phyloP scores from a whole-genome alignment of 2,329 filamentous ascomycete species.

The Aspergillus hortae region DNA sequence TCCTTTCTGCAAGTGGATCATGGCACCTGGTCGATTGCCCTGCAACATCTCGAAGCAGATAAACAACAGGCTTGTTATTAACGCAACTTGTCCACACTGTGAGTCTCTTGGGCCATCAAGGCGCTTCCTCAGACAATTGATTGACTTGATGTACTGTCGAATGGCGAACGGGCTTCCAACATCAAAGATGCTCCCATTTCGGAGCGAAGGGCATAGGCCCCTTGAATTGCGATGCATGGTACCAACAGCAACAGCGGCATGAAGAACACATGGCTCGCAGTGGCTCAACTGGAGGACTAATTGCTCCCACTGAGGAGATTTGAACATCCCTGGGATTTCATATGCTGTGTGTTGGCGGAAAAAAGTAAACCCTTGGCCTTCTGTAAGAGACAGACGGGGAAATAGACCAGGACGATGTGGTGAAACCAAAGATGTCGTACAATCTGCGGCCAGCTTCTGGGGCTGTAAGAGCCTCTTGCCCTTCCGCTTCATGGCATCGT shows the following conservation, averaged over 20 bases:
- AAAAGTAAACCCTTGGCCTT: slow-evolving; percentile 16
- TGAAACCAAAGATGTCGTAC: too few species aligned
- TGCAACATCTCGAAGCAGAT: slow-evolving; percentile 36
- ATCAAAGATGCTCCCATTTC: not conserved
- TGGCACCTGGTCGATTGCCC: slow-evolving; percentile 8
- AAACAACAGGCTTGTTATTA: slow-evolving; percentile 39
- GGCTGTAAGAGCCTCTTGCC: too few species aligned
- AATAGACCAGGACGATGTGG: not conserved
- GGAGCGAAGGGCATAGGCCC: not conserved
- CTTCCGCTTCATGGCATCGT: too few species aligned
- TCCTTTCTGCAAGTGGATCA: slow-evolving; percentile 3
- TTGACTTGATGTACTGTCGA: slow-evolving; percentile 1
- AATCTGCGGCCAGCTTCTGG: too few species aligned
- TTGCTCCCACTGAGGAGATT: slow-evolving; percentile 4
- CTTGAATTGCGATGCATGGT: not conserved
- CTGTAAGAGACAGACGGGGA: slow-evolving; percentile 25
- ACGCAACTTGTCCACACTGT: slow-evolving; percentile 14
- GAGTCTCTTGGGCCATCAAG: not conserved
- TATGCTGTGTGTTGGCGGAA: slow-evolving; percentile 1
- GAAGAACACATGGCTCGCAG: not conserved
- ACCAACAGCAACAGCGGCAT: slow-evolving; percentile 7
- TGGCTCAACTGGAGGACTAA: slow-evolving; percentile 5
- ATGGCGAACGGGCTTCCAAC: not conserved
- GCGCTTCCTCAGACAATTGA: slow-evolving; percentile 1
- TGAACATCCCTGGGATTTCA: not conserved